A percentile compares a stretch with the other conserved stretches of the same genome.
These are phyloP conservation scores for Parasitella parasitica DNA, from an alignment of 371 early-diverging fungal species.

Conservation along the genomic window DNA sequence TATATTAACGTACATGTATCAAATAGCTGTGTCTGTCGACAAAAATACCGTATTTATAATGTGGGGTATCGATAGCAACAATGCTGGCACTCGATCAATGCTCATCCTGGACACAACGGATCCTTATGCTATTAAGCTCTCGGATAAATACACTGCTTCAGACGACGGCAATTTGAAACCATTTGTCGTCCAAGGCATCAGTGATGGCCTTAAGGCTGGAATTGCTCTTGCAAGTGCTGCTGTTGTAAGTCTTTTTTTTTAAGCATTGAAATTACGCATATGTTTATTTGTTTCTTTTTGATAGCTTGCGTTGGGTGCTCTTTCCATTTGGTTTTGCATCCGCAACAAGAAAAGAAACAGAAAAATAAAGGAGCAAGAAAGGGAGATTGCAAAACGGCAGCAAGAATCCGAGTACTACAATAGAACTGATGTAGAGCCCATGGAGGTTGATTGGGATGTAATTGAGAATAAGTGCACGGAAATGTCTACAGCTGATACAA, in stretches of 20 bases:
- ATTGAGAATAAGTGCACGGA: constrained; percentile 2
- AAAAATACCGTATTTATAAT: background rate
- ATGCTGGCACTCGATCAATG: background rate
- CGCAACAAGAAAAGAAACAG: background rate
- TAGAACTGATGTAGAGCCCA: background rate
- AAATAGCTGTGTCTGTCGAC: background rate
- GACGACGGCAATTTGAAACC: too few relatives aligned
- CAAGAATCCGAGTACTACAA: background rate
- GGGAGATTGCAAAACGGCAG: background rate
- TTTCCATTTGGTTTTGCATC: background rate
- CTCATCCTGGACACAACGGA: background rate
- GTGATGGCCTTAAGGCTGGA: background rate
- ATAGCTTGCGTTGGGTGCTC: background rate
- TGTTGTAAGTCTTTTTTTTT: background rate
- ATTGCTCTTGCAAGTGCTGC: background rate
- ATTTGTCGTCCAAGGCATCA: background rate
- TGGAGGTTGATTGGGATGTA: constrained; percentile 10
- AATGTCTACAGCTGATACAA: too few relatives aligned
- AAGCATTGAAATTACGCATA: background rate
- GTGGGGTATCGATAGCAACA: constrained; percentile 5
- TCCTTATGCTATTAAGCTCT: background rate
- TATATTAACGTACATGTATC: too few relatives aligned
- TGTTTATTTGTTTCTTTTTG: too few relatives aligned
- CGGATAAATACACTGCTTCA: background rate
- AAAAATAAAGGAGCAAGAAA: background rate